Evolutionary conservation across 345 rosid genomes (phyloP).

Genomic region (Syzygium aromaticum): DNA sequence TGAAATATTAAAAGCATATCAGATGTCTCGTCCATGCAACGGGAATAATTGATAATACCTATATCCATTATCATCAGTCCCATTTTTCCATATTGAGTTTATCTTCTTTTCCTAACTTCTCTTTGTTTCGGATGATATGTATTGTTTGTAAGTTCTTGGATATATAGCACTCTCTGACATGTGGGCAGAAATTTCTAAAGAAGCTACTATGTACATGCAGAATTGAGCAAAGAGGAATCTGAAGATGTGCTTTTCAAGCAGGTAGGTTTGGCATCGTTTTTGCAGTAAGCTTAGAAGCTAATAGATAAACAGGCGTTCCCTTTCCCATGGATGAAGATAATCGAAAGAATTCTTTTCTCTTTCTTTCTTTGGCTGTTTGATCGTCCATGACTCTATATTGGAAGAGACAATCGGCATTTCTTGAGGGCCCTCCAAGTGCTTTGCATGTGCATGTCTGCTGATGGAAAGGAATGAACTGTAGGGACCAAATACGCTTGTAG

Average conservation of each 20-base stretch:
- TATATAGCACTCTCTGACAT: not conserved
- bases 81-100: not conserved
- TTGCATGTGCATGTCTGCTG: not conserved
- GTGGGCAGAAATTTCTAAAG: not conserved
- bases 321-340: not conserved
- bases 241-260: conserved; percentile 83
- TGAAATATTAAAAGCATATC: not conserved
- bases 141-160: not conserved
- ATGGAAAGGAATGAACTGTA: not conserved
- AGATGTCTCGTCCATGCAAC: not conserved
- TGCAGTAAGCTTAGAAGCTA: not conserved
- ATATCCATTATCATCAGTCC: not conserved
- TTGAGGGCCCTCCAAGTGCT: not conserved
- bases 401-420: not conserved
- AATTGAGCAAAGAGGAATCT: conserved; percentile 66
- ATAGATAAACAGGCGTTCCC: not conserved
- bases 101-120: not conserved
- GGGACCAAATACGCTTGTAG: not conserved
- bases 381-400: not conserved
- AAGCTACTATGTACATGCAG: conserved; percentile 24
- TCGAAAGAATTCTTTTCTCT: not conserved
- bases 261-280: conserved; percentile 22
- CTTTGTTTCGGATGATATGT: not conserved
- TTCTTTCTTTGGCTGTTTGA: not conserved
- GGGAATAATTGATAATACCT: not conserved